Evolutionary conservation across 2,329 filamentous ascomycete species (phyloP).

Genomic region (Fusarium sp.): DNA sequence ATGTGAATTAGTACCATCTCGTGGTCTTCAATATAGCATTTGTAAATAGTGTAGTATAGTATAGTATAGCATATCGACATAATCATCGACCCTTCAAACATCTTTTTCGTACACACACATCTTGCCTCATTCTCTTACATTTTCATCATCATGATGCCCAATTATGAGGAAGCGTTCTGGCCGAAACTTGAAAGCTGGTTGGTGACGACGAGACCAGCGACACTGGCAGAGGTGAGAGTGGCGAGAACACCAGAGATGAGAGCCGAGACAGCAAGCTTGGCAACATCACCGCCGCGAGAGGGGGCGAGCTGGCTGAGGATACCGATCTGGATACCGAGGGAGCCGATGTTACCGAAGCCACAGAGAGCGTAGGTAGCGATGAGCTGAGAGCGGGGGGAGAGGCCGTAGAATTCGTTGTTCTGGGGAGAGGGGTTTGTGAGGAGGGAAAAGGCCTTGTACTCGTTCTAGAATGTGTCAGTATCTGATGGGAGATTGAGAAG

Average conservation of each 20-base stretch:
- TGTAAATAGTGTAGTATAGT: slow-evolving; percentile 9
- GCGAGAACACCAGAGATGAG: slow-evolving; percentile 81
- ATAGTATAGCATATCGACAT: slow-evolving; percentile 26
- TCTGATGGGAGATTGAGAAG: accelerated
- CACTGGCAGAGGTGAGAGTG: slow-evolving; percentile 80
- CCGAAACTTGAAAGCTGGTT: slow-evolving; percentile 49
- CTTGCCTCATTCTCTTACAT: slow-evolving; percentile 4
- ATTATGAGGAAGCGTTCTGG: slow-evolving; percentile 1
- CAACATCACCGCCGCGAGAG: slow-evolving; percentile 77
- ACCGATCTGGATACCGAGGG: slow-evolving; percentile 89
- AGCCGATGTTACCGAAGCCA: slow-evolving; percentile 86
- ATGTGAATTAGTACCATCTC: slow-evolving; percentile 18
- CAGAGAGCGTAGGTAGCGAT: slow-evolving; percentile 90
- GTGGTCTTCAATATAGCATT: slow-evolving; percentile 25
- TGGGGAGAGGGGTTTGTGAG: slow-evolving; percentile 66
- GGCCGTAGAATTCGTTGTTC: slow-evolving; percentile 59
- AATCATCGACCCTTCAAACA: slow-evolving; percentile 2
- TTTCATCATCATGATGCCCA: neutral
- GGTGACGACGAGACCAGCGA: slow-evolving; percentile 80
- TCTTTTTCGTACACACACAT: neutral
- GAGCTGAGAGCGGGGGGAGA: slow-evolving; percentile 77
- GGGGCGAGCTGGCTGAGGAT: slow-evolving; percentile 86
- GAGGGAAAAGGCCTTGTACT: slow-evolving; percentile 77
- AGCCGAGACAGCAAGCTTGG: slow-evolving; percentile 79
- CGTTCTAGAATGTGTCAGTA: slow-evolving; percentile 63